Base-by-base conservation (phyloP, 202 grass and related monocot species). In the Dendrocalamus latiflorus region DNA sequence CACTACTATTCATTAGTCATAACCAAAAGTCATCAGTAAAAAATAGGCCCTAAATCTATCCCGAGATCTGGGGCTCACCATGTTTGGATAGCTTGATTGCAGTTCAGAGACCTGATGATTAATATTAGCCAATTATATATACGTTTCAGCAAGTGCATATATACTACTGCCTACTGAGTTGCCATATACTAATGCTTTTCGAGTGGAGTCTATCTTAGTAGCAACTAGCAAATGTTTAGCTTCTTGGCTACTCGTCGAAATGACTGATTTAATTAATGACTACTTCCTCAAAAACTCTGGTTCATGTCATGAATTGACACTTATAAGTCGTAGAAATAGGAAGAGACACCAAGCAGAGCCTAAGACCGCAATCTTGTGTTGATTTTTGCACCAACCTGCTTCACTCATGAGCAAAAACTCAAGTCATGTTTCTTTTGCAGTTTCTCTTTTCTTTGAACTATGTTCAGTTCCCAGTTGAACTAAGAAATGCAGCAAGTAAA, bases 71-170 rank as follows among this genome's bases (percentile, higher is more conserved):
- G 86, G 9, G 28, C 33, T 45, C 53, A 22, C 41, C 7, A 4
- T 47, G 36, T 36, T 58, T 28, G 30, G 21, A 75, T 65, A 67
- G 49, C 37, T 81, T 58, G 74, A 70, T 43, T 89, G 78, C 72
- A 67, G 88, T 41, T 86, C 83, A 82, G 59, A 78, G 78, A 78
- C 71, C 83, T 43, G 49, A 14, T 56, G 51, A 51, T 56, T 72
- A 67, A 61, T 73, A 34, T 34, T 34, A 34, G 33, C 33, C 88
- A 86, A 82, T 43, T 64, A 72, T 41, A 60, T 36, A 18, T 17
- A 75, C 18, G 44, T 36, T 13, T 36, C 55, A 30, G 72, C 64
- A 78, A 86, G 73, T 78, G 30, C 30, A 58, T 13, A 39, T 70
- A 45, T 77, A 33, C 24, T 50, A 22, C 49, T 24, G 20, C n/a